Conservation (phyloP, 106 monocot species). For the Dioscorea alata region DNA sequence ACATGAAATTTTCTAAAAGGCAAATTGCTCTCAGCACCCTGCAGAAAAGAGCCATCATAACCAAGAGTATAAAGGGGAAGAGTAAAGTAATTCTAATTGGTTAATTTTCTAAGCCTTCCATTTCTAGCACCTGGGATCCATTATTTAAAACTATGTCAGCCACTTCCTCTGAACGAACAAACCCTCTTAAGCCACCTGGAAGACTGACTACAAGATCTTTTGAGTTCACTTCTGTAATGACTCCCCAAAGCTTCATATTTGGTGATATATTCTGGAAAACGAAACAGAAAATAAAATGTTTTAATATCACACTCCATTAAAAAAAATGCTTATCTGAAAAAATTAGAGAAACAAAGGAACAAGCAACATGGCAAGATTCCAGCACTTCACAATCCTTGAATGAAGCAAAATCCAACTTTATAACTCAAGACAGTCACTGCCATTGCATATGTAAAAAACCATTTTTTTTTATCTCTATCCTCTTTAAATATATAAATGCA, state of each 20-base stretch:
- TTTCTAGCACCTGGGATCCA: slow-evolving; percentile 37
- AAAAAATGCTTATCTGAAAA: too few relatives aligned
- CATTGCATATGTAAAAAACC: too few relatives aligned
- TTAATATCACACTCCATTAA: too few relatives aligned
- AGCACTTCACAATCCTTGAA: too few relatives aligned
- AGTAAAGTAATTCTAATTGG: too few relatives aligned
- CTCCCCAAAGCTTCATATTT: slow-evolving; percentile 89
- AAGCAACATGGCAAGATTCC: too few relatives aligned
- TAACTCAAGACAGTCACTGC: too few relatives aligned
- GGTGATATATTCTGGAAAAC: slow-evolving; percentile 65
- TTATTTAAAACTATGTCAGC: slow-evolving; percentile 36
- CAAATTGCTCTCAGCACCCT: slow-evolving; percentile 49
- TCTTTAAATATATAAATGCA: too few relatives aligned
- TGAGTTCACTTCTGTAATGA: slow-evolving; percentile 66
- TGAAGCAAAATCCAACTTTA: too few relatives aligned
- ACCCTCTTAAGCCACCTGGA: slow-evolving; percentile 89
- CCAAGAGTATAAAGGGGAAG: too few relatives aligned
- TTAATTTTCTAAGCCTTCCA: neutral
- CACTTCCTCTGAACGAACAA: slow-evolving; percentile 74
- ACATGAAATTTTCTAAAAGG: slow-evolving; percentile 48
- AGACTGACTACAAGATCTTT: slow-evolving; percentile 91
- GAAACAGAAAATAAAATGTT: neutral
- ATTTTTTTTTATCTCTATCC: too few relatives aligned
- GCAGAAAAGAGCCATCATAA: slow-evolving; percentile 9
- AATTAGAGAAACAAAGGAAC: too few relatives aligned